Base-by-base conservation (phyloP, 225 moss, liverwort and hornwort species). In the Ulota crispa region DNA sequence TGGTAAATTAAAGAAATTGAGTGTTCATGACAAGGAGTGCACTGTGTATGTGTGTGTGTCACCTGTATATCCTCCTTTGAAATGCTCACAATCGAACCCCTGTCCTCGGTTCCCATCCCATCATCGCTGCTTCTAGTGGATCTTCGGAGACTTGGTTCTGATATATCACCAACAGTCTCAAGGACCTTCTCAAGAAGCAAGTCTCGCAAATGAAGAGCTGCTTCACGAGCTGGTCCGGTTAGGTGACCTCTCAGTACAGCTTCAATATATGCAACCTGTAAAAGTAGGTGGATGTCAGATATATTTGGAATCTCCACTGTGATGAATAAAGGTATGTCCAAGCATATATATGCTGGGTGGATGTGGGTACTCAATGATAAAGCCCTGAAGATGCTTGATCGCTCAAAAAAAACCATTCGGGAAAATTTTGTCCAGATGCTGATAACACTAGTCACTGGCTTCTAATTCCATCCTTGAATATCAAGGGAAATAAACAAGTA, bases 51-150 rank as follows among this genome's bases (percentile, higher is more conserved):
- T 21, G 50, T 9, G 45, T 43, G 9, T 39, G 30, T 85, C 63
- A 94, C 94, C 86, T 91, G 93, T 65, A 99, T 87, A 30, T 99
- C 98, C 43, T 94, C 98, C 82, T 92, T 88, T 41, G 98, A 94
- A 81, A 96, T 90, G 78, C 72, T 87, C 78, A 84, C 84, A 57
- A 83, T 83, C 36, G 87, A 82, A 63, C 82, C 83, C 75, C 90
- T 84, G 47, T 90, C 88, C 42, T 99, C 97, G 42, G 82, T 83
- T 83, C 72, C 84, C 76, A 81, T 43, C 52, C 86, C 87, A 57
- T 95, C 95, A 62, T 98, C 94, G 72, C 82, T 88, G 66, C 86
- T 87, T 76, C 94, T 85, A 64, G 94, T 81, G 53, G 89, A 83
- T 68, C 95, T 83, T 73, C 93, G 76, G 61, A 77, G 62, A 60